Base-by-base conservation (phyloP, 352 stramenopile genomes). In the Phytophthora quininea region DNA sequence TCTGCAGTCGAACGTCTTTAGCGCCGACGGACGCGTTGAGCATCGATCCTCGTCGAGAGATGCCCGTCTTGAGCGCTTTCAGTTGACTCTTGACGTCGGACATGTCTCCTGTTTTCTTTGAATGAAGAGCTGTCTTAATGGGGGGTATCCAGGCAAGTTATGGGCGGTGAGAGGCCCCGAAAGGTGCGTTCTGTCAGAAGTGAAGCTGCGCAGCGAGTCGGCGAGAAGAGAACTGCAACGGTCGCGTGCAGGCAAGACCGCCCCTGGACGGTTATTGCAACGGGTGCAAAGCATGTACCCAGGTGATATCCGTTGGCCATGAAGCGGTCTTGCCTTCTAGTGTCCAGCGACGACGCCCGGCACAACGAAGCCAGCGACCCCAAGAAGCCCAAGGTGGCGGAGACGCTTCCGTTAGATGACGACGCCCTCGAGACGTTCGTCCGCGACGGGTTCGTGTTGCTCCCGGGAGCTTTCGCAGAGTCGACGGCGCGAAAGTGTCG, bases 361-460 rank as follows among this genome's bases (percentile, higher is more conserved):
- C 35, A 40, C 12, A 47, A 8, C 19, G n/a, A n/a, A n/a, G n/a
- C n/a, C n/a, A n/a, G n/a, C n/a, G 15, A n/a, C 15, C 3, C 47
- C 47, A 78, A 78, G 51, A 75, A 73, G 30, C 58, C 63, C 54
- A 56, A 47, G 24, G 45, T 66, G n/a, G 54, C 49, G 24, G 35
- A 55, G 15, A 0, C n/a, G 12, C n/a, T 31, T n/a, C 74, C 79
- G 8, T 45, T 90, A 7, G 62, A 69, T 15, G 32, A 54, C 3
- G 32, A 62, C 1, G 62, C 90, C 24, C 50, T 93, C 24, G 60
- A 72, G 5, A 55, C 64, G 11, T 95, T 95, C 58, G 70, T 90
- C 11, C 72, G 81, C 48, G 71, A 93, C 53, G 87, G 87, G 3
- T 95, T 88, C 56, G 82, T 94, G 49, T 58, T 92, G 62, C 73